These are phyloP conservation scores for Echeveria elegans DNA, from an alignment of 164 flowering plant species.

Conservation along the genomic window DNA sequence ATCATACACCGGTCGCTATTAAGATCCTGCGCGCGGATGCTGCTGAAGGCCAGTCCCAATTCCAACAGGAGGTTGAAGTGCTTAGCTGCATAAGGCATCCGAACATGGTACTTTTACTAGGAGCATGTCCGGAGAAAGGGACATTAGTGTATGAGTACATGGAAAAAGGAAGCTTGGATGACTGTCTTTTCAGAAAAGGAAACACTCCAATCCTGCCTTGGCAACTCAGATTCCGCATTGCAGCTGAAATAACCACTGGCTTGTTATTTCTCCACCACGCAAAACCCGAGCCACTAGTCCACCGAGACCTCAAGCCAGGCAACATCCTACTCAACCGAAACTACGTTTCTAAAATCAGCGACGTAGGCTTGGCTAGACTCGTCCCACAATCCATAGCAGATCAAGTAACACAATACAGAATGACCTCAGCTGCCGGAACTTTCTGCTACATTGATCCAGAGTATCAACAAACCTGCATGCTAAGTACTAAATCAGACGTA, in stretches of 20 bases:
- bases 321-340: slow-evolving; percentile 33
- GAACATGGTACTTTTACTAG: slow-evolving; percentile 37
- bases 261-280: slow-evolving; percentile 30
- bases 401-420: slow-evolving; percentile 25
- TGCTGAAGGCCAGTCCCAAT: slow-evolving; percentile 33
- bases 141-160: slow-evolving; percentile 35
- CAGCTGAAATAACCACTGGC: slow-evolving; percentile 33
- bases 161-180: slow-evolving; percentile 37
- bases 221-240: slow-evolving; percentile 30
- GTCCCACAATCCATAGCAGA: slow-evolving; percentile 22
- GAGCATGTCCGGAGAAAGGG: slow-evolving; percentile 38
- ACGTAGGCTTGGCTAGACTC: slow-evolving; percentile 32
- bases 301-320: slow-evolving; percentile 36
- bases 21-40: slow-evolving; percentile 37
- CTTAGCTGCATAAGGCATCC: slow-evolving; percentile 35
- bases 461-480: slow-evolving; percentile 27
- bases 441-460: slow-evolving; percentile 31
- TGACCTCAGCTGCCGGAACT: slow-evolving; percentile 29
- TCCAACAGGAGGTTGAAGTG: slow-evolving; percentile 31
- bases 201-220: slow-evolving; percentile 24
- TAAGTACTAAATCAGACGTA: slow-evolving; percentile 21
- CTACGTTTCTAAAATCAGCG: slow-evolving; percentile 30
- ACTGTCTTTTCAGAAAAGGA: slow-evolving; percentile 21
- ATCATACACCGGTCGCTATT: slow-evolving; percentile 21
- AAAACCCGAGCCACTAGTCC: slow-evolving; percentile 39